phyloP scores from a whole-genome alignment of 176 grass and related monocot genomes.

The Aegilops sharonensis region DNA sequence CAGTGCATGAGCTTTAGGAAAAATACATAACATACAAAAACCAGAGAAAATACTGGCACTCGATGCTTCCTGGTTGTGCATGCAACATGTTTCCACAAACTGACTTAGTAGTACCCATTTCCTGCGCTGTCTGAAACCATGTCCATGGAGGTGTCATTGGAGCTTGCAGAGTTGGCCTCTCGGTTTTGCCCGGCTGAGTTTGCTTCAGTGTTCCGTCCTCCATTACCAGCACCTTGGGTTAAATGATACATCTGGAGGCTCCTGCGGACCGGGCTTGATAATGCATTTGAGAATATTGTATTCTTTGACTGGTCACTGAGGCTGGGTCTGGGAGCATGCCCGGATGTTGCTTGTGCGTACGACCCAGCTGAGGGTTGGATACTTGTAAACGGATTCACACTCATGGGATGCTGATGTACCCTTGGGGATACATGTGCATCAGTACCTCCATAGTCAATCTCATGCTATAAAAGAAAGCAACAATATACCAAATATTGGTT shows the following conservation, averaged over 20 bases:
- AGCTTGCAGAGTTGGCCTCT: slow-evolving; percentile 58
- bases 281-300: slow-evolving; percentile 67
- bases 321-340: slow-evolving; percentile 46
- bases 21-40: slow-evolving; percentile 18
- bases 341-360: slow-evolving; percentile 30
- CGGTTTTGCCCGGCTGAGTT: slow-evolving; percentile 45
- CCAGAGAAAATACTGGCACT: slow-evolving; percentile 8
- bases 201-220: slow-evolving; percentile 47
- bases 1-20: slow-evolving; percentile 14
- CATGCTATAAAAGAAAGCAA: slow-evolving; percentile 58
- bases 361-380: slow-evolving; percentile 31
- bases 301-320: slow-evolving; percentile 67
- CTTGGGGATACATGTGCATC: slow-evolving; percentile 62
- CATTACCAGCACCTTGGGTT: slow-evolving; percentile 55
- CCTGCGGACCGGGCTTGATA: slow-evolving; percentile 61
- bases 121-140: slow-evolving; percentile 63
- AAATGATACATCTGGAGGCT: slow-evolving; percentile 70
- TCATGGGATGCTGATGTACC: slow-evolving; percentile 47
- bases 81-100: slow-evolving; percentile 1
- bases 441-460: slow-evolving; percentile 73
- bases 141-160: slow-evolving; percentile 80
- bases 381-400: slow-evolving; percentile 41
- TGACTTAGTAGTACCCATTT: slow-evolving; percentile 32
- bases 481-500: background rate
- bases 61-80: slow-evolving; percentile 9